Percentiles rank a stretch among this genome's conserved stretches.
Conservation (phyloP, 441 rosid genomes). For the Lepidium campestre region DNA sequence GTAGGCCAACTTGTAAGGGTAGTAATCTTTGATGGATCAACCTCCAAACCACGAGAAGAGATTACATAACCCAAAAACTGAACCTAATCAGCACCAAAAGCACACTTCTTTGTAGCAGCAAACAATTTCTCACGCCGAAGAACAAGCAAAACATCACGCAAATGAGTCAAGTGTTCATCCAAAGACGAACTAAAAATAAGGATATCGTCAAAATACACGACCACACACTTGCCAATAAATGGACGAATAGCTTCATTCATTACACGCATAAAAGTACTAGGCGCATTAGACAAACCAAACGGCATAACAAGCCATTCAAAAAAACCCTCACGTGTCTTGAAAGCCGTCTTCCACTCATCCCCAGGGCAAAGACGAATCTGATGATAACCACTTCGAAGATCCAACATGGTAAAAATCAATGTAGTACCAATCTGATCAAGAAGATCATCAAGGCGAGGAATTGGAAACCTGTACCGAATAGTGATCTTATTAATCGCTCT, state of each 20-base stretch:
- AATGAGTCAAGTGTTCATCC: neutral
- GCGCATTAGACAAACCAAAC: neutral
- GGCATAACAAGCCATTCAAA: neutral
- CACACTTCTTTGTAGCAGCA: neutral
- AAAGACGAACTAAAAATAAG: neutral
- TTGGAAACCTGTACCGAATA: neutral
- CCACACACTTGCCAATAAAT: neutral
- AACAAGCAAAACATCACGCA: neutral
- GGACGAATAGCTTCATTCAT: neutral
- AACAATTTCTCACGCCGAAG: neutral
- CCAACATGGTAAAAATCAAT: neutral
- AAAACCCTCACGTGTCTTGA: neutral
- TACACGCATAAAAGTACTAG: neutral
- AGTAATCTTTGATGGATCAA: neutral
- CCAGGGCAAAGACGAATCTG: neutral
- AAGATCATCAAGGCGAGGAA: neutral
- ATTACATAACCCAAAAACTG: neutral
- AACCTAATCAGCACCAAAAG: neutral
- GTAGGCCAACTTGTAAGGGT: neutral
- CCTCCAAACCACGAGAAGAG: rapidly evolving
- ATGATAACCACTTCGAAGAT: neutral
- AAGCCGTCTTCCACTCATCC: neutral
- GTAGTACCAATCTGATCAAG: neutral
- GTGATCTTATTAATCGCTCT: neutral
- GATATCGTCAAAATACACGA: neutral